Base-by-base conservation (phyloP, 495 filamentous ascomycete genomes). In the Trichocladium antarcticum region DNA sequence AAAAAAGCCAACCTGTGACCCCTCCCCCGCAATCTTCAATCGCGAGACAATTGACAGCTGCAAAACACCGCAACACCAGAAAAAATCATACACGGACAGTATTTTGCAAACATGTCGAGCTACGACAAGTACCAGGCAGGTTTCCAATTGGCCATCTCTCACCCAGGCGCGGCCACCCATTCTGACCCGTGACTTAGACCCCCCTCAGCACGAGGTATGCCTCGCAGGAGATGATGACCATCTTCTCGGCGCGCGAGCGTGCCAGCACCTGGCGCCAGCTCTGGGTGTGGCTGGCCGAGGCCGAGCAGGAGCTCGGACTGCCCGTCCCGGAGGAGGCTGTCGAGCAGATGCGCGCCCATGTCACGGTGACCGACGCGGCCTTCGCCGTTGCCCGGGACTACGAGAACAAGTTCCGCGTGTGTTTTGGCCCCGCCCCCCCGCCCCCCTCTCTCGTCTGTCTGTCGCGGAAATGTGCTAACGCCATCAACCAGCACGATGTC, bases 271-370 rank as follows among this genome's bases (percentile, higher is more conserved):
- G 87, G 87, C 78, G 87, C 55, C 69, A 82, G 54, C 72, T 93
- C 39, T 94, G 87, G 87, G 59, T 88, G 22, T 84, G 77, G 74
- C 80, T 94, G 11, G 87, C 87, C n/a, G 82, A 89, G 71, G 74
- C 78, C 21, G 79, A 93, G 68, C 81, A 82, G 66, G 82, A 85
- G 58, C 66, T 84, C 1, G 80, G 80, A 5, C 59, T 77, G 21
- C 65, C 72, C 16, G 85, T 90, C 54, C 72, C 80, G 36, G 70
- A 81, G 31, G 79, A 89, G 49, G 86, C 85, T 19, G 70, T 92
- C 44, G 64, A 72, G 41, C 78, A 89, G 70, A 87, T 94, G 84
- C 76, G 74, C 57, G 72, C 72, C 11, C 77, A 93, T 53, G 65
- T 84, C 41, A 71, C 64, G 12, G 79, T 97, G 32, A 79, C 81